These are phyloP conservation scores for Euphorbia celastroides DNA, from an alignment of 441 rosid genomes.

Conservation along the genomic window DNA sequence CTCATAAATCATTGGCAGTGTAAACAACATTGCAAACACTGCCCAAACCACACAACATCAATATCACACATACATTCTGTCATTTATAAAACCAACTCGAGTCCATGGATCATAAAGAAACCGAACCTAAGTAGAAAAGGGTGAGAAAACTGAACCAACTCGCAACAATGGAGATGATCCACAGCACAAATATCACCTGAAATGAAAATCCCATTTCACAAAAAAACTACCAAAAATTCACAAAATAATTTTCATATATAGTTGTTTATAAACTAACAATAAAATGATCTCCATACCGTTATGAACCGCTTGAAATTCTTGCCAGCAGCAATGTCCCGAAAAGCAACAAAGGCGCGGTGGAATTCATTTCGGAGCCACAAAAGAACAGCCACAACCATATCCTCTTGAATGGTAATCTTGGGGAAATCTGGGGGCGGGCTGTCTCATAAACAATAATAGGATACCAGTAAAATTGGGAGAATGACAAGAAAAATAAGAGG, in stretches of 20 bases:
- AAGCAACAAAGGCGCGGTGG: slow-evolving; percentile 25
- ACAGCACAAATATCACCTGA: slow-evolving; percentile 38
- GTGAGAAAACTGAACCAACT: slow-evolving; percentile 49
- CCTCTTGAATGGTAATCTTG: slow-evolving; percentile 29
- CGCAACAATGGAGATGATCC: slow-evolving; percentile 39
- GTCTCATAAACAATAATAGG: slow-evolving; percentile 6
- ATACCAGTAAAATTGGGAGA: not conserved
- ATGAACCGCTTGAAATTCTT: slow-evolving; percentile 40
- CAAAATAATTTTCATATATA: too few species aligned
- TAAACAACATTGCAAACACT: slow-evolving; percentile 38
- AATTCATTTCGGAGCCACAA: slow-evolving; percentile 24
- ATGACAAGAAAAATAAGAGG: not conserved
- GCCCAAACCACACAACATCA: slow-evolving; percentile 7
- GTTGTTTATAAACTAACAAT: too few species aligned
- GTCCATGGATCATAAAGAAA: not conserved
- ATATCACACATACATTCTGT: not conserved
- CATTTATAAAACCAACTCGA: not conserved
- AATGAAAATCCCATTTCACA: not conserved
- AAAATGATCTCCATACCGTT: slow-evolving; percentile 21
- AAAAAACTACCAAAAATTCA: too few species aligned
- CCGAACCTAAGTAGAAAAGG: slow-evolving; percentile 38
- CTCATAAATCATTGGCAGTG: slow-evolving; percentile 41
- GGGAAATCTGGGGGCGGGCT: slow-evolving; percentile 48
- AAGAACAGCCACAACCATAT: slow-evolving; percentile 22
- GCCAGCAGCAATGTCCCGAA: slow-evolving; percentile 34